Evolutionary conservation across 352 stramenopile species (phyloP).

Genomic region (Globisporangium nodosum): DNA sequence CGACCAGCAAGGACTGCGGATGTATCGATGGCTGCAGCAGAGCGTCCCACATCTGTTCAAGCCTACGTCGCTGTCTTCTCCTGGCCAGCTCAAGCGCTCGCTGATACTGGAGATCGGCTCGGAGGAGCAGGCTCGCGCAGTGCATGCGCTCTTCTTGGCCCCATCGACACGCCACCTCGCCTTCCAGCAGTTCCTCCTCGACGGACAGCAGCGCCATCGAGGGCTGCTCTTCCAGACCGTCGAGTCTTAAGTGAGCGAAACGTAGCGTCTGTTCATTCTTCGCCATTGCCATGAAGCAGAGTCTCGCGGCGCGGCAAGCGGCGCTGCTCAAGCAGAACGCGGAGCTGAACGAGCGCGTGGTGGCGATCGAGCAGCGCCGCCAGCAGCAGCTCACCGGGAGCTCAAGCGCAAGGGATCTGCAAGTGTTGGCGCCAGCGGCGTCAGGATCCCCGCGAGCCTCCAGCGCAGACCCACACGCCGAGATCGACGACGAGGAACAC

Average conservation of each 20-base stretch:
- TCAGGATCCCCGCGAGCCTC: not conserved
- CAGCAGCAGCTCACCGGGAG: constrained; percentile 34
- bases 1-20: constrained; percentile 33
- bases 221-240: constrained; percentile 28
- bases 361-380: constrained; percentile 55
- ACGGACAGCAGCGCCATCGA: constrained; percentile 29
- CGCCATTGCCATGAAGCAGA: constrained; percentile 43
- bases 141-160: constrained; percentile 33
- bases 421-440: too few relatives aligned
- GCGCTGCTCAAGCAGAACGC: constrained; percentile 58
- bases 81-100: not conserved
- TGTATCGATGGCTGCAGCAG: constrained; percentile 40
- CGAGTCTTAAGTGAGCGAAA: not conserved
- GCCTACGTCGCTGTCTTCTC: not conserved
- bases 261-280: not conserved
- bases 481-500: constrained; percentile 3
- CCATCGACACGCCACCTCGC: not conserved
- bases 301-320: constrained; percentile 45
- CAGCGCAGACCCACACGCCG: not conserved
- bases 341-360: constrained; percentile 56
- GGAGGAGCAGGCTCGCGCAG: constrained; percentile 35
- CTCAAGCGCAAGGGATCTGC: constrained; percentile 1
- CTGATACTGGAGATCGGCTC: constrained; percentile 63
- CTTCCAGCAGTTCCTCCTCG: constrained; percentile 37
- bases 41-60: constrained; percentile 33